phyloP scores from a whole-genome alignment of 2,329 filamentous ascomycete genomes.

The Nemania sp. region DNA sequence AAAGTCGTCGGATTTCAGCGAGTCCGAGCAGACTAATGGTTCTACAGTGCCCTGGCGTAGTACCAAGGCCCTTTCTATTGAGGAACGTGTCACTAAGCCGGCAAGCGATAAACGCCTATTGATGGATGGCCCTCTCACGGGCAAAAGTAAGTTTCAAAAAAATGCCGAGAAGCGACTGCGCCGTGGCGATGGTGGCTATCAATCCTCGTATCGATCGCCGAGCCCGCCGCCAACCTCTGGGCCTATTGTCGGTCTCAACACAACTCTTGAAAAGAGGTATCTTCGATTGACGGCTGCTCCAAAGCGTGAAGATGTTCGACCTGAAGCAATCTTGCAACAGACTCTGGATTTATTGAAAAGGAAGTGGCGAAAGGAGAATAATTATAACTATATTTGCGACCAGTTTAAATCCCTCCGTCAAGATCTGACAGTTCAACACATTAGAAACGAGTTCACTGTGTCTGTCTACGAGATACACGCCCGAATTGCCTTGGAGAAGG shows the following conservation, averaged over 20 bases:
- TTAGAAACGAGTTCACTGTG: conserved; percentile 96
- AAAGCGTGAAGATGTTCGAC: conserved; percentile 88
- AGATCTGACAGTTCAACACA: conserved; percentile 96
- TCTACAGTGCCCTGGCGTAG: conserved; percentile 81
- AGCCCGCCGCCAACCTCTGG: conserved; percentile 69
- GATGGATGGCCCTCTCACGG: conserved; percentile 57
- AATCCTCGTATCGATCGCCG: conserved; percentile 66
- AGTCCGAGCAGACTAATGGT: conserved; percentile 61
- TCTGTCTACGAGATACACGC: conserved; percentile 98
- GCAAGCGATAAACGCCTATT: conserved; percentile 60
- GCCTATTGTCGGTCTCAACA: conserved; percentile 87
- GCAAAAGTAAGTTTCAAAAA: conserved; percentile 89
- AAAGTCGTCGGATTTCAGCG: conserved; percentile 77
- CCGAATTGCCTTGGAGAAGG: conserved; percentile 96
- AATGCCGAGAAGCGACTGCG: conserved; percentile 89
- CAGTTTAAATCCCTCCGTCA: conserved; percentile 99
- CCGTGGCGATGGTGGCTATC: conserved; percentile 80
- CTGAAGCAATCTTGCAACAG: conserved; percentile 81
- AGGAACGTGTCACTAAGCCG: conserved; percentile 79
- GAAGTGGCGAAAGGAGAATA: conserved; percentile 93
- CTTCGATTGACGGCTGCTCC: conserved; percentile 92
- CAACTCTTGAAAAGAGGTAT: conserved; percentile 91
- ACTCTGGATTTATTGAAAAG: conserved; percentile 90
- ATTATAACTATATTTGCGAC: conserved; percentile 98
- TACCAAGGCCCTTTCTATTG: conserved; percentile 70